phyloP scores from a whole-genome alignment of 2,329 filamentous ascomycete species.

The Ophiostoma sp. region DNA sequence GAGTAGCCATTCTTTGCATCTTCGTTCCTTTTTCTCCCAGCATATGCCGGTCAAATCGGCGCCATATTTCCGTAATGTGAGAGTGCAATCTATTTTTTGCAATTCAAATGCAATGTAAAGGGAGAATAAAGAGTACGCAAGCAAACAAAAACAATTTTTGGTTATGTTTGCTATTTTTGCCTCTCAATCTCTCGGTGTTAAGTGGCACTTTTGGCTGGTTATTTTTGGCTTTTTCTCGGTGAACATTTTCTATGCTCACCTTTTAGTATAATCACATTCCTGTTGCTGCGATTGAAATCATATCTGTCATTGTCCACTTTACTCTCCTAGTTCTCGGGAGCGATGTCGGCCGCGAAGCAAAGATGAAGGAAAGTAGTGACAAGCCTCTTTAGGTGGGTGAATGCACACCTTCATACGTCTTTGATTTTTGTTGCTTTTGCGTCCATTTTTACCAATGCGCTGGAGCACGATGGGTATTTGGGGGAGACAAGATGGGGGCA shows the following conservation, averaged over 20 bases:
- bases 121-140: background rate
- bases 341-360: background rate
- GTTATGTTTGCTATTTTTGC: background rate
- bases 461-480: background rate
- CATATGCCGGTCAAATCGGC: slow-evolving; percentile 11
- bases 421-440: background rate
- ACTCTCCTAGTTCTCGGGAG: background rate
- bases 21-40: background rate
- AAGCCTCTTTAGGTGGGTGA: background rate
- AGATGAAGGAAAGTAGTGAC: background rate
- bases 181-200: background rate
- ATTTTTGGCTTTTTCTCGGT: background rate
- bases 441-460: background rate
- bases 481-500: background rate
- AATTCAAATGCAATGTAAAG: background rate
- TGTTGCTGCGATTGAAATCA: background rate
- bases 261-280: background rate
- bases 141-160: background rate
- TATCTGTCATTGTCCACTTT: too few relatives aligned
- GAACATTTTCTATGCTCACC: background rate
- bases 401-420: background rate
- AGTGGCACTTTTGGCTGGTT: background rate
- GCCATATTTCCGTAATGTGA: background rate
- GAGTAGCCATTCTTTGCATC: too few relatives aligned
- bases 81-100: slow-evolving; percentile 11